These are phyloP conservation scores for Carex pumila DNA, from an alignment of 176 grass and related monocot genomes.

Conservation along the genomic window DNA sequence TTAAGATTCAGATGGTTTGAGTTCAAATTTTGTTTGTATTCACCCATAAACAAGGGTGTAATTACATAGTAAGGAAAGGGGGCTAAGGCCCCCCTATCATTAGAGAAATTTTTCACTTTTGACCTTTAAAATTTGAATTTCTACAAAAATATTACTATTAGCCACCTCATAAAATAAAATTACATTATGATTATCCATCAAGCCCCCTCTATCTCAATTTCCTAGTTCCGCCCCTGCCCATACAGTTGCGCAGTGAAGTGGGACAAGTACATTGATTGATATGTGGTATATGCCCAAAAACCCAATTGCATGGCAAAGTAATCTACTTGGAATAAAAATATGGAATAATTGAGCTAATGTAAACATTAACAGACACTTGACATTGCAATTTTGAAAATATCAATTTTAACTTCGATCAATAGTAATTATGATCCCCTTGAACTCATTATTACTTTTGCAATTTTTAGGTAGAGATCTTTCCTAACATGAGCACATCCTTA, in stretches of 20 bases:
- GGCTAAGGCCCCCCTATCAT: no score
- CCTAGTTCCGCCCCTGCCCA: no score
- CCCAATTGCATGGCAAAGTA: not conserved
- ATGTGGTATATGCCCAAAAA: not conserved
- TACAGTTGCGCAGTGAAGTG: not conserved
- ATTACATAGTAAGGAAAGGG: no score
- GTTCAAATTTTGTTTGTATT: not conserved
- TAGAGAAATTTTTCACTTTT: no score
- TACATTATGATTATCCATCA: no score
- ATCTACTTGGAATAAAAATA: not conserved
- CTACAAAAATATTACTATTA: no score
- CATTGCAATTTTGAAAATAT: not conserved
- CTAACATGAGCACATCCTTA: not conserved
- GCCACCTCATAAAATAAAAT: no score
- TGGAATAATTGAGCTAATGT: not conserved
- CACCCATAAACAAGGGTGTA: not conserved
- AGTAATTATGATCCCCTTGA: not conserved
- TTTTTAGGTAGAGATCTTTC: not conserved
- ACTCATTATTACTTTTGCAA: not conserved
- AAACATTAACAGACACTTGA: not conserved
- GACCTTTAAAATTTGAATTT: no score
- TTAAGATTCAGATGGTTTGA: not conserved
- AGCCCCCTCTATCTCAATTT: no score
- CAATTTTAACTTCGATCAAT: not conserved
- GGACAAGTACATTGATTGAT: not conserved